Conservation (phyloP, 345 rosid species). For the Eucalyptus sideroxylon region DNA sequence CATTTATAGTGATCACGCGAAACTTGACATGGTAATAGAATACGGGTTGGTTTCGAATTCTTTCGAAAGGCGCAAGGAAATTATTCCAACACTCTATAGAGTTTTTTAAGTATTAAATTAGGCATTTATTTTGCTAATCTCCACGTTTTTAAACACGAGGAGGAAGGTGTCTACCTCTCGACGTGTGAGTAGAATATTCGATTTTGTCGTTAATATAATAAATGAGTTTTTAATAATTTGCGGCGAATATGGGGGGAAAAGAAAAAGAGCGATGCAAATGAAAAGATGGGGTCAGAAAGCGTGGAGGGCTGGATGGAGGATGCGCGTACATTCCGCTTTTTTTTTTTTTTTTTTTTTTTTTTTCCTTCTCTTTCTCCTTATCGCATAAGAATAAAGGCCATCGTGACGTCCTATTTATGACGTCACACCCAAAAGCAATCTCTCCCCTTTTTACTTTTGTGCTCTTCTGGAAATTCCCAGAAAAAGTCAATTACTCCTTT, state of each 20-base stretch:
- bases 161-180: no score
- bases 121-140: no score
- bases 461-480: neutral
- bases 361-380: neutral
- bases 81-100: fast-evolving
- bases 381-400: neutral
- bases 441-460: fast-evolving
- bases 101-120: no score
- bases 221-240: neutral
- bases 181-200: no score
- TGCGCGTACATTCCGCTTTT: neutral
- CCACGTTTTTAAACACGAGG: no score
- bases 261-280: neutral
- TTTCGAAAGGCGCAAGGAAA: fast-evolving
- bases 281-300: neutral
- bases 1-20: fast-evolving
- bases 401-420: neutral
- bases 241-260: no score
- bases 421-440: neutral
- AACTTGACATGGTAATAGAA: no score
- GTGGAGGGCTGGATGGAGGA: neutral
- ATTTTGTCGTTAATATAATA: no score
- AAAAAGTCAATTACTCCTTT: neutral
- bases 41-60: no score
- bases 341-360: no score